Evolutionary conservation across 345 rosid genomes (phyloP).

Genomic region (Salix suchowensis): DNA sequence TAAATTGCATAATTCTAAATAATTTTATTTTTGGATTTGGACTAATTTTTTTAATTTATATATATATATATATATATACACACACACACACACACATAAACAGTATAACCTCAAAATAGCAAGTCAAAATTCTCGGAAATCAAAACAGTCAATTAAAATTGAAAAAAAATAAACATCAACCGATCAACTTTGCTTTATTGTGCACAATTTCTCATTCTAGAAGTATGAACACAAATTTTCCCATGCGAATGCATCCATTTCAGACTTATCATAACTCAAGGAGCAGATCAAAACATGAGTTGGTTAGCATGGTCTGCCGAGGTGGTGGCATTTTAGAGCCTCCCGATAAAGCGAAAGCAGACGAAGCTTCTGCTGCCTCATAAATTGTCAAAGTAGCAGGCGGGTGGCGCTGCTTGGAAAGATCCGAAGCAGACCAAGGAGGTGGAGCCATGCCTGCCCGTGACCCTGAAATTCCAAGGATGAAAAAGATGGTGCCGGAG

Average conservation of each 20-base stretch:
- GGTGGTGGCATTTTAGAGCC: neutral
- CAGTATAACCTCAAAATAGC: too few species aligned
- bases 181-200: too few species aligned
- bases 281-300: neutral
- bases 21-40: too few species aligned
- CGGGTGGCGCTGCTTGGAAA: neutral
- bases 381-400: neutral
- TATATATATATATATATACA: too few species aligned
- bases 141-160: too few species aligned
- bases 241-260: neutral
- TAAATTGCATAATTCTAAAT: too few species aligned
- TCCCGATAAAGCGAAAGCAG: neutral
- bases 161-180: too few species aligned
- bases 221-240: neutral
- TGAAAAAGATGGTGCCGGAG: neutral
- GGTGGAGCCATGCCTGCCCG: neutral
- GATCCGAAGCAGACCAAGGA: neutral
- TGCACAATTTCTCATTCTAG: neutral
- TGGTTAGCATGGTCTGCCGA: neutral
- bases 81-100: too few species aligned
- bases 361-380: neutral
- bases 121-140: too few species aligned
- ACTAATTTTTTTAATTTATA: too few species aligned
- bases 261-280: neutral
- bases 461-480: neutral